A percentile compares a stretch with the other conserved stretches of the same genome.
These are phyloP conservation scores for Metarhizium guizhouense DNA, from an alignment of 2,329 filamentous ascomycete genomes.

Conservation along the genomic window DNA sequence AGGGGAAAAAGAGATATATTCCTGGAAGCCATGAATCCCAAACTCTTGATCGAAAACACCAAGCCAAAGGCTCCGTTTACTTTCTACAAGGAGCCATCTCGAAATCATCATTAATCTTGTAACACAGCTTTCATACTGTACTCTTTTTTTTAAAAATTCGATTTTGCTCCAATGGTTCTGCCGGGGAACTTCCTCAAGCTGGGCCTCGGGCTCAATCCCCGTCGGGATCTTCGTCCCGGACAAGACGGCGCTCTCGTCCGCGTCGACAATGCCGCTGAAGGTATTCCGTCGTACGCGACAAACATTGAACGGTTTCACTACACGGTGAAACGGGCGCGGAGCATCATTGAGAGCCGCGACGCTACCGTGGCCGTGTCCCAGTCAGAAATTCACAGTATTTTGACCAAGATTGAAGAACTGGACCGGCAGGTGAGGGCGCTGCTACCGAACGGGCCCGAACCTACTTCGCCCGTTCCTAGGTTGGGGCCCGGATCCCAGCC, in stretches of 20 bases:
- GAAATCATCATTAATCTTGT: background rate
- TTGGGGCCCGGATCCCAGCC: background rate
- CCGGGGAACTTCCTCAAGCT: slow-evolving; percentile 7
- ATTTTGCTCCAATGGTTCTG: slow-evolving; percentile 11
- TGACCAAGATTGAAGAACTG: slow-evolving; percentile 18
- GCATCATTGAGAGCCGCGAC: slow-evolving; percentile 17
- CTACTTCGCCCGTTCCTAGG: background rate
- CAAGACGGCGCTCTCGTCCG: background rate
- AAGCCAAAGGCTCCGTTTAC: background rate
- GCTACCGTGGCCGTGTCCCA: slow-evolving; percentile 16
- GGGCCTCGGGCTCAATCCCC: slow-evolving; percentile 7
- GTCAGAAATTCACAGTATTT: slow-evolving; percentile 15
- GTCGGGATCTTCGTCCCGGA: background rate
- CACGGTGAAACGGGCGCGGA: slow-evolving; percentile 10
- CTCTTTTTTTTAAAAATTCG: no score
- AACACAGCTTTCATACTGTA: background rate
- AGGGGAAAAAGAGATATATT: background rate
- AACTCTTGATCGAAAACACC: background rate
- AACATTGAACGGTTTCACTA: slow-evolving; percentile 9
- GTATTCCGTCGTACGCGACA: slow-evolving; percentile 7
- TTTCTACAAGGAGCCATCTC: no score
- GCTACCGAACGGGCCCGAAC: slow-evolving; percentile 7
- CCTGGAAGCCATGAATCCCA: background rate
- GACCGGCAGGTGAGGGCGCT: slow-evolving; percentile 18
- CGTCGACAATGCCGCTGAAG: background rate